A percentile compares a stretch with the other conserved stretches of the same genome.
Evolutionary conservation across 1,284 basidiomycete genomes (phyloP).

Genomic region (Tilletia caries): DNA sequence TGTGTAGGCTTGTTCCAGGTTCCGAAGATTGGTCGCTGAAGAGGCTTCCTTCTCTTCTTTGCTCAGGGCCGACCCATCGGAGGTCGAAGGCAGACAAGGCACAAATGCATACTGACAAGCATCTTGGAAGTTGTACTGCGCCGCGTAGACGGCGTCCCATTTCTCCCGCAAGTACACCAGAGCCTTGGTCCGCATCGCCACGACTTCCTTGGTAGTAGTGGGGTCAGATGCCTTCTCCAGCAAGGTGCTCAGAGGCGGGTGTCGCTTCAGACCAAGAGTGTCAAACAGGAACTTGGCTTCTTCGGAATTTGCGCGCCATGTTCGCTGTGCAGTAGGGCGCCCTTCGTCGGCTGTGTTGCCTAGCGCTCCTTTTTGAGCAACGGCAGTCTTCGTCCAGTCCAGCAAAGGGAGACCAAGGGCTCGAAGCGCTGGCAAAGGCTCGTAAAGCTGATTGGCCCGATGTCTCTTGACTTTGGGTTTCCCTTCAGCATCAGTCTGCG

Average conservation of each 20-base stretch:
- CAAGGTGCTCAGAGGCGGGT: slow-evolving; percentile 68
- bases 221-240: slow-evolving; percentile 30
- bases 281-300: slow-evolving; percentile 77
- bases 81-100: slow-evolving; percentile 60
- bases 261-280: slow-evolving; percentile 69
- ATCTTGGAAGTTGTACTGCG: slow-evolving; percentile 30
- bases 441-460: slow-evolving; percentile 61
- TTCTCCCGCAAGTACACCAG: slow-evolving; percentile 46
- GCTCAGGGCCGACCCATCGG: neutral
- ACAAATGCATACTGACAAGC: slow-evolving; percentile 64
- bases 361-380: slow-evolving; percentile 19
- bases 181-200: slow-evolving; percentile 28
- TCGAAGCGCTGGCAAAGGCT: slow-evolving; percentile 73
- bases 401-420: slow-evolving; percentile 75
- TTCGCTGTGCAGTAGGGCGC: slow-evolving; percentile 15
- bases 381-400: slow-evolving; percentile 72
- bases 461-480: slow-evolving; percentile 38
- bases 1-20: slow-evolving; percentile 74
- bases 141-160: slow-evolving; percentile 35
- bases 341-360: neutral
- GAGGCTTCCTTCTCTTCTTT: slow-evolving; percentile 61
- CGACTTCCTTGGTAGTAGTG: slow-evolving; percentile 14
- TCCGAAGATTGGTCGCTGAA: slow-evolving; percentile 44
- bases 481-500: slow-evolving; percentile 34
- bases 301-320: slow-evolving; percentile 35